Percentiles rank a stretch among this genome's conserved stretches.
Conservation (phyloP, 2,329 filamentous ascomycete genomes). For the Epichloe aotearoae region DNA sequence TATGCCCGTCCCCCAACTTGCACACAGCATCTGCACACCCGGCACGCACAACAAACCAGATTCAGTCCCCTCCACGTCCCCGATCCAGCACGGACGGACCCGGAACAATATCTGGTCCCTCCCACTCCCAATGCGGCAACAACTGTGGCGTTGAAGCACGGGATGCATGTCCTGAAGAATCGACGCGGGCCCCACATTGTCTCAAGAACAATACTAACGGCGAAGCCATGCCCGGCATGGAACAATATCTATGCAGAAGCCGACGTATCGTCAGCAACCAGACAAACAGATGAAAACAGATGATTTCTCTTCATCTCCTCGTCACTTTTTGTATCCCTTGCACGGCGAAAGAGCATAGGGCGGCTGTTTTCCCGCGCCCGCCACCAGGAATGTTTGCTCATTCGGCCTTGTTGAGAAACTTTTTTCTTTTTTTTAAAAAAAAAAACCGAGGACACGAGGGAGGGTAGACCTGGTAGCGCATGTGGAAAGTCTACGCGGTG, state of each 20-base stretch:
- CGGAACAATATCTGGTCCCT: too few species aligned
- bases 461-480: neutral
- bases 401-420: neutral
- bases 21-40: too few species aligned
- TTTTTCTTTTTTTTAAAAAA: neutral
- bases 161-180: neutral
- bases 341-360: too few species aligned
- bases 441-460: too few species aligned
- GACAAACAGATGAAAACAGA: neutral
- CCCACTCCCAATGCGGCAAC: too few species aligned
- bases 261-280: neutral
- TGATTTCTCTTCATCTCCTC: neutral
- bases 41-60: too few species aligned
- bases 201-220: constrained; percentile 22
- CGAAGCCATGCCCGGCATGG: constrained; percentile 14
- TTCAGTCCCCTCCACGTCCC: too few species aligned
- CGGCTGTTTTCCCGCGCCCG: too few species aligned
- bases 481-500: neutral
- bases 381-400: too few species aligned
- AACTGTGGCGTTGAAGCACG: too few species aligned
- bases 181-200: constrained; percentile 4
- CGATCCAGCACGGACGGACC: too few species aligned
- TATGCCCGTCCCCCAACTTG: neutral
- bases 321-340: neutral
- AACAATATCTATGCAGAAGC: constrained; percentile 17